These are phyloP conservation scores for Maudiozyma serrabonitensis DNA, from an alignment of 805 yeast genomes.

Conservation along the genomic window DNA sequence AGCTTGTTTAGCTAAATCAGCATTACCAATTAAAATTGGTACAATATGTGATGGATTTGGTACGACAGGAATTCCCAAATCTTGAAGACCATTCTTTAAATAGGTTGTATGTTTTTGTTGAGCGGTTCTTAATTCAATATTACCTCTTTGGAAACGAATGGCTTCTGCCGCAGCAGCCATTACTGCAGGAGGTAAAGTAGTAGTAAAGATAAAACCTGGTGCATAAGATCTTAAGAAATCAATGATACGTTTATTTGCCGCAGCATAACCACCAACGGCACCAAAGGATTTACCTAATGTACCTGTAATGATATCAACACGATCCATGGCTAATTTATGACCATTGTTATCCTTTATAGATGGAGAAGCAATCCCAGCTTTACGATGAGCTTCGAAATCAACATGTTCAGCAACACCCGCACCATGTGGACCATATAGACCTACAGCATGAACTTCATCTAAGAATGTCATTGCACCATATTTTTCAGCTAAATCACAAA, in stretches of 20 bases:
- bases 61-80: conserved; percentile 82
- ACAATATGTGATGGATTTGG: conserved; percentile 98
- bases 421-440: conserved; percentile 98
- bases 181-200: conserved; percentile 92
- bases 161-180: conserved; percentile 94
- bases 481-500: conserved; percentile 93
- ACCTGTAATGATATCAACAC: conserved; percentile 94
- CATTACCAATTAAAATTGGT: conserved; percentile 91
- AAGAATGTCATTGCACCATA: conserved; percentile 95
- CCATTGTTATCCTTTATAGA: conserved; percentile 1
- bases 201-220: conserved; percentile 96
- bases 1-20: conserved; percentile 83
- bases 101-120: conserved; percentile 83
- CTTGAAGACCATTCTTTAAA: conserved; percentile 62
- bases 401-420: conserved; percentile 98
- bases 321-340: conserved; percentile 60
- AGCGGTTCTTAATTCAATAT: conserved; percentile 64
- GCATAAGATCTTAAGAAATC: conserved; percentile 96
- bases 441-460: conserved; percentile 98
- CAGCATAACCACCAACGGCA: conserved; percentile 94
- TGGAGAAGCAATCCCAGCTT: conserved; percentile 51
- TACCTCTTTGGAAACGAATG: conserved; percentile 70
- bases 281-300: conserved; percentile 97
- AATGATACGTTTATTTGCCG: conserved; percentile 71
- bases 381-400: conserved; percentile 75